Conservation (phyloP, 768 basidiomycete species). For the Pleurotus tuber-regium region DNA sequence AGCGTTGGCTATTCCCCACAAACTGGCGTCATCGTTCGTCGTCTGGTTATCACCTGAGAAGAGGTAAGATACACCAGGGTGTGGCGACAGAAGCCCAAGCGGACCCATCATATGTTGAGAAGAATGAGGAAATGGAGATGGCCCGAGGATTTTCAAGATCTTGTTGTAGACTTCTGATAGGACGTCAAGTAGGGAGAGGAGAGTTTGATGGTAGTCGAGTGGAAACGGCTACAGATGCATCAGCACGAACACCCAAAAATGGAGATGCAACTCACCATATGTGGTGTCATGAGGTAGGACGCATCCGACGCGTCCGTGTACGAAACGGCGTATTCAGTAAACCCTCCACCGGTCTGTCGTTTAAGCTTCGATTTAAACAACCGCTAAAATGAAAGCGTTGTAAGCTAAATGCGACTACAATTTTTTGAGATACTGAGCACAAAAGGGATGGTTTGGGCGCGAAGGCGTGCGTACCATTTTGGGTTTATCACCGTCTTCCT, state of each 20-base stretch:
- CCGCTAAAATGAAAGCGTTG: slow-evolving; percentile 31
- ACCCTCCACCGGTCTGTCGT: slow-evolving; percentile 46
- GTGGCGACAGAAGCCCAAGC: slow-evolving; percentile 69
- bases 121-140: slow-evolving; percentile 68
- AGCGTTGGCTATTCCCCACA: slow-evolving; percentile 75
- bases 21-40: slow-evolving; percentile 39
- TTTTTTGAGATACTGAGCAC: not conserved
- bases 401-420: not conserved
- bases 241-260: slow-evolving; percentile 6
- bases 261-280: slow-evolving; percentile 54
- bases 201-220: slow-evolving; percentile 85
- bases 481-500: slow-evolving; percentile 69
- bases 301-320: slow-evolving; percentile 59
- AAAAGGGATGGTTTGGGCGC: not conserved
- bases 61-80: slow-evolving; percentile 81
- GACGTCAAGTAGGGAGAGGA: slow-evolving; percentile 86
- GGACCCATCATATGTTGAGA: slow-evolving; percentile 76
- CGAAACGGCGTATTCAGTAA: slow-evolving; percentile 60
- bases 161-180: slow-evolving; percentile 89
- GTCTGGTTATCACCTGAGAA: slow-evolving; percentile 42
- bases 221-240: slow-evolving; percentile 67
- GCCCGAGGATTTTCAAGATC: slow-evolving; percentile 78
- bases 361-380: slow-evolving; percentile 64
- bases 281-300: slow-evolving; percentile 70
- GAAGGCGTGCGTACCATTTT: slow-evolving; percentile 54